Conservation (phyloP, 768 basidiomycete genomes). For the Podaxis mareebaensis region DNA sequence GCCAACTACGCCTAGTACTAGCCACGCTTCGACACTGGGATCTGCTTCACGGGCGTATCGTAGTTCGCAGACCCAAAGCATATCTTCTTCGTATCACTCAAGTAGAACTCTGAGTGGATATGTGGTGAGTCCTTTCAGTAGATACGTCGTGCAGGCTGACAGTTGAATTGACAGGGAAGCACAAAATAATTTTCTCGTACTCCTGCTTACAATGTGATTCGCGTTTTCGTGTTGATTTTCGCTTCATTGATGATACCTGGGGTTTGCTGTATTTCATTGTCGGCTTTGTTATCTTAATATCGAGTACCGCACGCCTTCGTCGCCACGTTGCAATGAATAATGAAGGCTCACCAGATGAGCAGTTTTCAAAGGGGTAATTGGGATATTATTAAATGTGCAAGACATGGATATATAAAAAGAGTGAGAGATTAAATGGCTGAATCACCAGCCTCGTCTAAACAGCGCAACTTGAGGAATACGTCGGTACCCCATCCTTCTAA, state of each 20-base stretch:
- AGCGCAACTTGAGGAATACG: conserved; percentile 50
- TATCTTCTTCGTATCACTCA: conserved; percentile 74
- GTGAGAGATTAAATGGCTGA: conserved; percentile 33
- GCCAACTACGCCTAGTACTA: conserved; percentile 59
- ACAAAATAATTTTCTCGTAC: conserved; percentile 35
- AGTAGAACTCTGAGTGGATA: conserved; percentile 73
- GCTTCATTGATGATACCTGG: conserved; percentile 17
- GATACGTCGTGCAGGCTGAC: conserved; percentile 16
- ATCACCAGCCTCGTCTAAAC: conserved; percentile 50
- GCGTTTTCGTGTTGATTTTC: conserved; percentile 12
- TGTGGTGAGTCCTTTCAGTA: conserved; percentile 48
- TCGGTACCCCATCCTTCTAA: conserved; percentile 84
- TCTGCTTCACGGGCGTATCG: conserved; percentile 69
- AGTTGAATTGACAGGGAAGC: conserved; percentile 33
- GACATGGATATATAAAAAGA: background rate
- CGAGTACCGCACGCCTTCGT: conserved; percentile 33
- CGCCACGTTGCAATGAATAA: conserved; percentile 36
- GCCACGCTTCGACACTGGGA: conserved; percentile 57
- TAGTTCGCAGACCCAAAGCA: conserved; percentile 65
- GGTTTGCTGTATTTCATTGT: conserved; percentile 34
- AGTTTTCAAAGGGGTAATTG: background rate
- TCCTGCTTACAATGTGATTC: conserved; percentile 18
- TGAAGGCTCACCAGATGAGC: background rate
- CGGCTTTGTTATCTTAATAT: conserved; percentile 21
- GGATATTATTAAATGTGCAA: background rate